These are phyloP conservation scores for Pseudocercospora crystallina DNA, from an alignment of 2,329 filamentous ascomycete genomes.

Conservation along the genomic window DNA sequence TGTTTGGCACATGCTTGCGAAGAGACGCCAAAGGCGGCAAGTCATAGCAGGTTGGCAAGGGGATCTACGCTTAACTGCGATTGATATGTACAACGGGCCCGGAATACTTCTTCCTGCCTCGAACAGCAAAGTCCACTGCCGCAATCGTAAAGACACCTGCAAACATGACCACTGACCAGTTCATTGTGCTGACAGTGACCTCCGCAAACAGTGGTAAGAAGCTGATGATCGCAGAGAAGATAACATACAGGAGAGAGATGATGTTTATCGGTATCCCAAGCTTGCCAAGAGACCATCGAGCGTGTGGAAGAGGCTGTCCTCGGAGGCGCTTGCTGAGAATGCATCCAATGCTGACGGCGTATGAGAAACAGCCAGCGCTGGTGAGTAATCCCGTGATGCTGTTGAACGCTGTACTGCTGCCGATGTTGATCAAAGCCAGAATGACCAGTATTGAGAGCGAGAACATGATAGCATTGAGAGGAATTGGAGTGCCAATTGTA, in stretches of 20 bases:
- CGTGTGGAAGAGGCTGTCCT: conserved; percentile 15
- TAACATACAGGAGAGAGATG: conserved; percentile 11
- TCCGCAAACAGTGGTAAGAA: conserved; percentile 21
- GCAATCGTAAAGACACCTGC: conserved; percentile 15
- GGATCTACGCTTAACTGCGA: background rate
- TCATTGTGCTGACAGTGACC: conserved; percentile 18
- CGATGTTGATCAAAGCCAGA: conserved; percentile 36
- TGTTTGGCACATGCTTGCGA: conserved; percentile 5
- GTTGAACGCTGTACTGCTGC: conserved; percentile 40
- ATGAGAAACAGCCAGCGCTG: conserved; percentile 12
- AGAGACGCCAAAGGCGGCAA: background rate
- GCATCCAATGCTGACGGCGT: conserved; percentile 18
- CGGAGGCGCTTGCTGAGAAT: conserved; percentile 16
- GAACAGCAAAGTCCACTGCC: conserved; percentile 10
- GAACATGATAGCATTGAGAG: conserved; percentile 23
- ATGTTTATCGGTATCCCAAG: conserved; percentile 15
- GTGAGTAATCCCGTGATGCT: conserved; percentile 39
- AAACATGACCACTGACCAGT: conserved; percentile 24
- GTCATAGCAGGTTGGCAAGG: too few species aligned
- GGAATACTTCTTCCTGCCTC: conserved; percentile 13
- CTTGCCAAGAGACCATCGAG: conserved; percentile 16
- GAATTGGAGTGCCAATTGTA: conserved; percentile 17
- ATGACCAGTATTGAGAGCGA: conserved; percentile 22
- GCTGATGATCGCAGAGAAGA: conserved; percentile 15
- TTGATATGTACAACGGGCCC: conserved; percentile 18